phyloP scores from a whole-genome alignment of 768 basidiomycete species.

The Tephrocybe sp. region DNA sequence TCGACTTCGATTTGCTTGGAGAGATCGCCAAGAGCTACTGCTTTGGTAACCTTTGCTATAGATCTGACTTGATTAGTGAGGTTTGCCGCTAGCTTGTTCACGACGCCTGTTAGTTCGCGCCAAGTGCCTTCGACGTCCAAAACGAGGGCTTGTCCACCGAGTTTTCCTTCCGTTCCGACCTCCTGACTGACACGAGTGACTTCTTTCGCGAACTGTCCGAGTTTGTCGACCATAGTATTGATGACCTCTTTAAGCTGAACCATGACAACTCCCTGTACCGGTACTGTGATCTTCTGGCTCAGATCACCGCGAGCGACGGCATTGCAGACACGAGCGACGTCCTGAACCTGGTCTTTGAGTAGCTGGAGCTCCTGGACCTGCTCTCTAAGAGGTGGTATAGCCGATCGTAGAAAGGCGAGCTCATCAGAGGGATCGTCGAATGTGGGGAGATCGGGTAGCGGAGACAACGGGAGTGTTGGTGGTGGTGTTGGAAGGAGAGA shows the following conservation, averaged over 20 bases:
- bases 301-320: slow-evolving; percentile 77
- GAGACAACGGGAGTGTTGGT: neutral
- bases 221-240: slow-evolving; percentile 64
- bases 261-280: slow-evolving; percentile 79
- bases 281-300: slow-evolving; percentile 77
- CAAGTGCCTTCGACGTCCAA: slow-evolving; percentile 90
- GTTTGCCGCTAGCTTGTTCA: slow-evolving; percentile 81
- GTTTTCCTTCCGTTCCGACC: slow-evolving; percentile 83
- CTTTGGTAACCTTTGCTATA: slow-evolving; percentile 91
- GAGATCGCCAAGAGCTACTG: slow-evolving; percentile 88
- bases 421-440: slow-evolving; percentile 14
- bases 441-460: neutral
- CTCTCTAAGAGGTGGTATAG: neutral
- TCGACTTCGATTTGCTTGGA: slow-evolving; percentile 92
- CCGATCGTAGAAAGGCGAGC: slow-evolving; percentile 1
- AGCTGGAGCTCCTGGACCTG: slow-evolving; percentile 67
- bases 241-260: slow-evolving; percentile 79
- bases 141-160: slow-evolving; percentile 86
- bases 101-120: slow-evolving; percentile 80
- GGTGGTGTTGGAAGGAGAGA: neutral
- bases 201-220: slow-evolving; percentile 89
- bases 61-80: slow-evolving; percentile 78
- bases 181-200: slow-evolving; percentile 85
- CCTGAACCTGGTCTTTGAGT: slow-evolving; percentile 82
- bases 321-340: slow-evolving; percentile 79